Evolutionary conservation across 441 rosid genomes (phyloP).

Genomic region (Adansonia gregorii): DNA sequence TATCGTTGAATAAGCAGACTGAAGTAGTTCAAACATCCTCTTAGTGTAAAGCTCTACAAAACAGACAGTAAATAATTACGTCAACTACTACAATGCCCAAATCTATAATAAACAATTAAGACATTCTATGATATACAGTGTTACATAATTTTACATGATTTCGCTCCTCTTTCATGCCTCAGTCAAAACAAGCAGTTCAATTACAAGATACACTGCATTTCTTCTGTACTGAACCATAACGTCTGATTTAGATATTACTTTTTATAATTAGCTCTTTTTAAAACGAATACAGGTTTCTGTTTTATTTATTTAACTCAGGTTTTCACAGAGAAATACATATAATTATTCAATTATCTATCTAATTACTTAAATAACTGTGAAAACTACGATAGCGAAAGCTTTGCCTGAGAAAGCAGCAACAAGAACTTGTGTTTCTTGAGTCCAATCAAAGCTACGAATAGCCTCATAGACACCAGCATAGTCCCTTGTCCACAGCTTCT

Average conservation of each 20-base stretch:
- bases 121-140: background rate
- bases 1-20: constrained; percentile 84
- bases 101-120: background rate
- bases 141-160: background rate
- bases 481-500: constrained; percentile 80
- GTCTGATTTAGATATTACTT: background rate
- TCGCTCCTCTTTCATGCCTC: background rate
- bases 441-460: constrained; percentile 73
- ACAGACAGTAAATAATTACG: constrained; percentile 16
- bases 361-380: constrained; percentile 5
- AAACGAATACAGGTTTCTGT: background rate
- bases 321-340: background rate
- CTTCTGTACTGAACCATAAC: background rate
- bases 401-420: constrained; percentile 79
- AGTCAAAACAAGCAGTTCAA: constrained; percentile 3
- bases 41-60: constrained; percentile 76
- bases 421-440: constrained; percentile 59
- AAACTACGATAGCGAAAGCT: constrained; percentile 21
- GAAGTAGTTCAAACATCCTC: constrained; percentile 77
- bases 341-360: background rate
- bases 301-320: background rate
- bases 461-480: constrained; percentile 75
- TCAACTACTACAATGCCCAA: background rate
- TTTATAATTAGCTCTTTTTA: background rate
- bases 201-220: background rate